phyloP scores from a whole-genome alignment of 148 eudicot genomes.

The Tetragonia tetragonoides region DNA sequence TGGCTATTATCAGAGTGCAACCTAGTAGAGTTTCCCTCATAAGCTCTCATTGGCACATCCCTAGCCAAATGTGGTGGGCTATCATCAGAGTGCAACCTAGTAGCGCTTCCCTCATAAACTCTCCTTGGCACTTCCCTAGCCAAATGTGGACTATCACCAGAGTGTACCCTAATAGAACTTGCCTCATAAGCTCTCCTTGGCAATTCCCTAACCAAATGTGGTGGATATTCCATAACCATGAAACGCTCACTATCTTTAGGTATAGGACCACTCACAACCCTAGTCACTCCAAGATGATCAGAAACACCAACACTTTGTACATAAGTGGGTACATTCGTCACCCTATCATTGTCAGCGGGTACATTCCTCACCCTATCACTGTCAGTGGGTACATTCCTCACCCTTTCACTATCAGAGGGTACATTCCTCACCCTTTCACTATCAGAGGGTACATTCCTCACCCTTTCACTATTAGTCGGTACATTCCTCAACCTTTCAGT shows the following conservation, averaged over 20 bases:
- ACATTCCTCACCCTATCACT: too few species aligned
- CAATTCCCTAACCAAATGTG: slow-evolving; percentile 3
- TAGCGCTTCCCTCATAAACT: neutral
- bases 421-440: too few species aligned
- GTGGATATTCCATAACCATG: slow-evolving; percentile 7
- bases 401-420: too few species aligned
- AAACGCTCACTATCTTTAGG: slow-evolving; percentile 10
- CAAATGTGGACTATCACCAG: slow-evolving; percentile 14
- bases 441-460: too few species aligned
- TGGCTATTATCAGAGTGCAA: slow-evolving; percentile 10
- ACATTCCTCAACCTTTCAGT: too few species aligned
- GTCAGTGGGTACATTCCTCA: too few species aligned
- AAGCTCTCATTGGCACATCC: neutral
- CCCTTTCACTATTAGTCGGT: too few species aligned
- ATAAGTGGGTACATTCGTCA: slow-evolving; percentile 8
- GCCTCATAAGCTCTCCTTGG: slow-evolving; percentile 3
- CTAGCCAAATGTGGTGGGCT: slow-evolving; percentile 18
- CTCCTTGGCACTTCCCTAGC: slow-evolving; percentile 12
- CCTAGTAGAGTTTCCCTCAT: slow-evolving; percentile 7
- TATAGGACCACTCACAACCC: neutral
- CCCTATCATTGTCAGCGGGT: slow-evolving; percentile 9
- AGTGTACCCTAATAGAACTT: neutral
- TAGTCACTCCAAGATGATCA: neutral
- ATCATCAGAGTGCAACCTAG: slow-evolving; percentile 4
- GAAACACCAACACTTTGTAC: slow-evolving; percentile 2